Evolutionary conservation across 495 filamentous ascomycete genomes (phyloP).

Genomic region (Oidiodendron maius): DNA sequence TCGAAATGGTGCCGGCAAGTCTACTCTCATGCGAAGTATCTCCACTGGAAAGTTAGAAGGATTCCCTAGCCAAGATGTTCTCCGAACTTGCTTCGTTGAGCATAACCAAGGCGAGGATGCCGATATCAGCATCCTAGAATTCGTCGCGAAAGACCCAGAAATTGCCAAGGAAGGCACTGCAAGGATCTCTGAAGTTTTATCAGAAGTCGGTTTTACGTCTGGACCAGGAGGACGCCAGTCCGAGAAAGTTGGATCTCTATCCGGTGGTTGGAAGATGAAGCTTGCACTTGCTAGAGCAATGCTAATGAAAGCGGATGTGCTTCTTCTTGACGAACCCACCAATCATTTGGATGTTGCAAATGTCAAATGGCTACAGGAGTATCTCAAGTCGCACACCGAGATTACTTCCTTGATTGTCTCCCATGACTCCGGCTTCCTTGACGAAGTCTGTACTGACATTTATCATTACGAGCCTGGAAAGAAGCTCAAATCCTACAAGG

Average conservation of each 20-base stretch:
- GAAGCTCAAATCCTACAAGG: constrained; percentile 91
- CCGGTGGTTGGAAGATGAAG: constrained; percentile 99
- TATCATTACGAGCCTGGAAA: constrained; percentile 96
- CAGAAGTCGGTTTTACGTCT: constrained; percentile 88
- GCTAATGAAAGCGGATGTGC: constrained; percentile 91
- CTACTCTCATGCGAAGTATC: constrained; percentile 95
- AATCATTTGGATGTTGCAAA: constrained; percentile 98
- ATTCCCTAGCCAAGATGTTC: constrained; percentile 84
- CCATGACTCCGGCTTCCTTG: constrained; percentile 97
- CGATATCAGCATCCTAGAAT: constrained; percentile 90
- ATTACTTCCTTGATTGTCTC: constrained; percentile 97
- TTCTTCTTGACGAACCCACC: constrained; percentile 96
- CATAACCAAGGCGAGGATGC: constrained; percentile 98
- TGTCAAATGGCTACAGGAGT: constrained; percentile 91
- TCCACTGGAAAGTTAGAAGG: constrained; percentile 93
- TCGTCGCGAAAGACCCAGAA: constrained; percentile 75
- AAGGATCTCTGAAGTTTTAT: constrained; percentile 74
- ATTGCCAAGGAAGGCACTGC: constrained; percentile 69
- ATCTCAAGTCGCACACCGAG: constrained; percentile 90
- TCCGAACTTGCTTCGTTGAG: constrained; percentile 97
- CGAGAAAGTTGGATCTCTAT: constrained; percentile 86
- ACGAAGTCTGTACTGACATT: constrained; percentile 96
- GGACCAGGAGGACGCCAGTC: constrained; percentile 84
- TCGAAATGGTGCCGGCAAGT: constrained; percentile 96
- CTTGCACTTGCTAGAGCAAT: constrained; percentile 92